Conservation (phyloP, 108 stramenopile species). For the Aurantiochytrium sp. region DNA sequence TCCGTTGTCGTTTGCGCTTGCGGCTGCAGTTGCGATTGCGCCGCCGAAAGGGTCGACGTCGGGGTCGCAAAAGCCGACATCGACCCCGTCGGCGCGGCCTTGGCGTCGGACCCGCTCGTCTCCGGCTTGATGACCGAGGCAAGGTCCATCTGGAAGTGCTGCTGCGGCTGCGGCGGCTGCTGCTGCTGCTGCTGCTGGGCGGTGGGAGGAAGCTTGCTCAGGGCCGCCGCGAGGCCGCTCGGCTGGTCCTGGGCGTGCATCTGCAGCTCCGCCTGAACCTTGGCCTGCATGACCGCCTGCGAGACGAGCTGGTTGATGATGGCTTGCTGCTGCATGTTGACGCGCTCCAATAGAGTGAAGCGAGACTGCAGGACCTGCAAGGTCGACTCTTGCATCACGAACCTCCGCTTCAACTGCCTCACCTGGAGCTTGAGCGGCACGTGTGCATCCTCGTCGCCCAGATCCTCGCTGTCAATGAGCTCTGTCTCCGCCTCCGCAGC, state of each 20-base stretch:
- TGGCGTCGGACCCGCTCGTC: too few species aligned
- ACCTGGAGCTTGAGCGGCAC: background rate
- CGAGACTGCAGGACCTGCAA: background rate
- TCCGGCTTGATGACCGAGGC: too few species aligned
- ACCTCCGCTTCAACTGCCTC: background rate
- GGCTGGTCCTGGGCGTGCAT: background rate
- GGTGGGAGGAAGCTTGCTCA: too few species aligned
- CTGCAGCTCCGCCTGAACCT: background rate
- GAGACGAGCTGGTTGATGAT: background rate
- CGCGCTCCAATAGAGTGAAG: background rate
- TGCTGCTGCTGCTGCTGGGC: background rate
- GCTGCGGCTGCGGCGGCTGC: too few species aligned
- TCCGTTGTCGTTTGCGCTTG: background rate
- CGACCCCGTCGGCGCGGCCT: too few species aligned
- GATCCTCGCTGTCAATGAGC: background rate
- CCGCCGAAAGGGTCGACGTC: background rate
- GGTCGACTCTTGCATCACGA: background rate
- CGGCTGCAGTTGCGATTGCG: background rate
- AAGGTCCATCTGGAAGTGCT: too few species aligned
- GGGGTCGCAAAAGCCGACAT: background rate
- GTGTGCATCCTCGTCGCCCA: background rate
- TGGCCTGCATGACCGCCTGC: background rate
- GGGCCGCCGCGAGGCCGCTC: background rate
- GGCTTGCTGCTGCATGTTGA: conserved; percentile 3
- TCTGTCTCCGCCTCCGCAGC: background rate